Conservation (phyloP, 257 asterid species). For the Solanum pennellii region DNA sequence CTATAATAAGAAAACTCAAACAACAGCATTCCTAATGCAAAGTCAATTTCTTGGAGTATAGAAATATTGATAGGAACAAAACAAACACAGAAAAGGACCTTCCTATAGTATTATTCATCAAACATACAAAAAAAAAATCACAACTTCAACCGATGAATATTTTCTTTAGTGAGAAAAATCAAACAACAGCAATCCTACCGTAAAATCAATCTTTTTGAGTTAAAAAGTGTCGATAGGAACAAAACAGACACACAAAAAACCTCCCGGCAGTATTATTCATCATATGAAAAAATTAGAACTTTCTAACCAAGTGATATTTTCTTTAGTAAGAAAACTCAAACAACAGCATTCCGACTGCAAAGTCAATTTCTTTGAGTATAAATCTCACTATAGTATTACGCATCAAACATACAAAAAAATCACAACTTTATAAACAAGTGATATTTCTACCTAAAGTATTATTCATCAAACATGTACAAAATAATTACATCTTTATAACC, state of each 20-base stretch:
- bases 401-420: not conserved
- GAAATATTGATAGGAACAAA: not conserved
- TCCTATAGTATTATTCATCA: not conserved
- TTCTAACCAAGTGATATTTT: too few relatives aligned
- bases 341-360: too few relatives aligned
- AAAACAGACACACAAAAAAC: too few relatives aligned
- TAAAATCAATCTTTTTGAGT: not conserved
- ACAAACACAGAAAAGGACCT: not conserved
- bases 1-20: not conserved
- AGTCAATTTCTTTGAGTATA: too few relatives aligned
- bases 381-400: not conserved
- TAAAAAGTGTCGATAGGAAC: not conserved
- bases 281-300: too few relatives aligned
- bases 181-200: not conserved
- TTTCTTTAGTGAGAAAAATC: not conserved
- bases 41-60: not conserved
- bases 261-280: too few relatives aligned
- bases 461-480: not conserved
- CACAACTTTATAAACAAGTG: not conserved
- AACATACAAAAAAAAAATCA: not conserved
- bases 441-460: not conserved
- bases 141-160: too few relatives aligned
- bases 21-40: not conserved
- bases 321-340: too few relatives aligned
- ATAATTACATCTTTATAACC: not conserved